A percentile compares a stretch with the other conserved stretches of the same genome.
Conservation (phyloP, 2,329 filamentous ascomycete genomes). For the Mollisia scopiformis region DNA sequence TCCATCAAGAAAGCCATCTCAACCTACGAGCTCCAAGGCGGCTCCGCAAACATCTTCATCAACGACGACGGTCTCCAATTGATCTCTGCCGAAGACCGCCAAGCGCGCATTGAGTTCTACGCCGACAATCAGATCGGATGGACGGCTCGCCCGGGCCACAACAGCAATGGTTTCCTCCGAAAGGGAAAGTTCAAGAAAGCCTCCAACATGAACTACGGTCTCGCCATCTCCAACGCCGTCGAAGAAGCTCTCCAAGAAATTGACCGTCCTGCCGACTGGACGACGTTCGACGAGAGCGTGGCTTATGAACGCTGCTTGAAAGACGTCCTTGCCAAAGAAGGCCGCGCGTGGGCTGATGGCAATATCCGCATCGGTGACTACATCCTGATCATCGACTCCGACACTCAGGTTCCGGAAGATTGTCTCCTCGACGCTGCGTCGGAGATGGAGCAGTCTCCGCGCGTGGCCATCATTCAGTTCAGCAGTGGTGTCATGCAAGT, state of each 20-base stretch:
- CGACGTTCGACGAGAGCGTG: conserved; percentile 65
- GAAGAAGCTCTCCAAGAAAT: conserved; percentile 41
- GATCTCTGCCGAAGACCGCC: conserved; percentile 61
- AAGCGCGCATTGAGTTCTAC: conserved; percentile 68
- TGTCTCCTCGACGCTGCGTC: conserved; percentile 78
- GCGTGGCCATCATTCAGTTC: conserved; percentile 80
- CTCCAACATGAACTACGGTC: conserved; percentile 24
- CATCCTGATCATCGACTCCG: conserved; percentile 77
- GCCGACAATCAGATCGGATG: conserved; percentile 70
- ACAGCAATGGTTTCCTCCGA: conserved; percentile 58
- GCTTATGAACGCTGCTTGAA: conserved; percentile 68
- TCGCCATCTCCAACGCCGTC: conserved; percentile 10
- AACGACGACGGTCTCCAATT: conserved; percentile 76
- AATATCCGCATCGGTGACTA: conserved; percentile 87
- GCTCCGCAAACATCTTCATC: conserved; percentile 67
- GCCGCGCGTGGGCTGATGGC: conserved; percentile 78
- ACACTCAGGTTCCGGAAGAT: conserved; percentile 69
- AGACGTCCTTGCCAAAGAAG: conserved; percentile 66
- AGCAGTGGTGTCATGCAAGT: conserved; percentile 80
- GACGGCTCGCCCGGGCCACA: conserved; percentile 68
- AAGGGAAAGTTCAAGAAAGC: conserved; percentile 55
- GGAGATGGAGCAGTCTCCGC: conserved; percentile 78
- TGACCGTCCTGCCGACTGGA: conserved; percentile 63
- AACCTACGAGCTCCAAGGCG: conserved; percentile 62
- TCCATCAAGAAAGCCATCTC: conserved; percentile 59